Percentiles rank a stretch among this genome's conserved stretches.
Conservation (phyloP, 495 filamentous ascomycete genomes). For the Lindgomyces ingoldianus region DNA sequence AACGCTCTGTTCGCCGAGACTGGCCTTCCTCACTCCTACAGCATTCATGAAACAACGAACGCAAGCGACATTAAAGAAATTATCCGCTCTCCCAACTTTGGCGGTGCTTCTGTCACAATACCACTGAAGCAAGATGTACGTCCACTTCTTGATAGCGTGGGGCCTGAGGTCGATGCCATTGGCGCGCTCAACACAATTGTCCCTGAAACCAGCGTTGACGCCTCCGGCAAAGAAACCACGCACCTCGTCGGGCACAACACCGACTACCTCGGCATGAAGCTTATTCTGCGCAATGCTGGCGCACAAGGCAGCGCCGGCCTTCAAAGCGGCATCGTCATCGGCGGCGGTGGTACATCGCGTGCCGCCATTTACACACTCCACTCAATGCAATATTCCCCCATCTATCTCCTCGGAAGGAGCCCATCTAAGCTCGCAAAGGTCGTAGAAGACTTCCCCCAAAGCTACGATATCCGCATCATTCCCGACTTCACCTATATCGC, state of each 20-base stretch:
- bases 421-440: slow-evolving; percentile 65
- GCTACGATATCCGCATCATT: slow-evolving; percentile 71
- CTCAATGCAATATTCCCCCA: slow-evolving; percentile 75
- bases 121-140: slow-evolving; percentile 91
- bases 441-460: slow-evolving; percentile 68
- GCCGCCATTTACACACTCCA: slow-evolving; percentile 89
- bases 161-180: slow-evolving; percentile 75
- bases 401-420: slow-evolving; percentile 85
- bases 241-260: slow-evolving; percentile 85
- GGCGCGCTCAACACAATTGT: slow-evolving; percentile 97
- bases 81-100: slow-evolving; percentile 73
- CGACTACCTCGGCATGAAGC: slow-evolving; percentile 92
- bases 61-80: slow-evolving; percentile 61
- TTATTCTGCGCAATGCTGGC: slow-evolving; percentile 73
- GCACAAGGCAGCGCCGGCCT: slow-evolving; percentile 49
- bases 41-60: slow-evolving; percentile 71
- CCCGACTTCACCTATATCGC: slow-evolving; percentile 53
- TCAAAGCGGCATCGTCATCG: slow-evolving; percentile 70
- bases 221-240: slow-evolving; percentile 44
- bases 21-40: slow-evolving; percentile 87
- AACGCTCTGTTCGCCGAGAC: slow-evolving; percentile 77
- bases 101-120: slow-evolving; percentile 93
- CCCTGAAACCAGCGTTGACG: slow-evolving; percentile 42
- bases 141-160: slow-evolving; percentile 74
- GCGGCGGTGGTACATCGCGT: slow-evolving; percentile 86